These are phyloP conservation scores for Lentinula aciculospora DNA, from an alignment of 768 basidiomycete species.

Conservation along the genomic window DNA sequence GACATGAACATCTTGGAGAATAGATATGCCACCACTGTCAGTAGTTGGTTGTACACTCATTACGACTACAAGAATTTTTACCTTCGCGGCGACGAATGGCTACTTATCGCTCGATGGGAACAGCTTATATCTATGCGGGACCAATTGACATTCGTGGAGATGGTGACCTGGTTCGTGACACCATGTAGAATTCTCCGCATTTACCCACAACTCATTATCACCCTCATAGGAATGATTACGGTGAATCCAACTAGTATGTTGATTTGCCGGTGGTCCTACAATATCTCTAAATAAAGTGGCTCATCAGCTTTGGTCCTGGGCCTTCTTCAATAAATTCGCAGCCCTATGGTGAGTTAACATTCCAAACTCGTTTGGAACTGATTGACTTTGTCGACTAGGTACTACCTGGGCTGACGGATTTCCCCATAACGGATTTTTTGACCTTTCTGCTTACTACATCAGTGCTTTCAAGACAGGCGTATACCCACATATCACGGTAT, in stretches of 20 bases:
- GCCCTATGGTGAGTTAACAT: conserved; percentile 22
- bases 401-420: conserved; percentile 38
- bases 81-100: conserved; percentile 62
- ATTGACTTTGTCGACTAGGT: conserved; percentile 9
- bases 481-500: conserved; percentile 51
- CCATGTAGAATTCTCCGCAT: too few species aligned
- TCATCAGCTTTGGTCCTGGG: conserved; percentile 45
- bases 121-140: conserved; percentile 56
- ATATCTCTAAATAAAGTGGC: conserved; percentile 20
- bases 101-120: conserved; percentile 68
- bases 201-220: too few species aligned
- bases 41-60: conserved; percentile 34
- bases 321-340: conserved; percentile 41
- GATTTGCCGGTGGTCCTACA: conserved; percentile 17
- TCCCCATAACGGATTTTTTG: conserved; percentile 51
- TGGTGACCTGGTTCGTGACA: conserved; percentile 63
- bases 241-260: conserved; percentile 65
- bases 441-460: conserved; percentile 63
- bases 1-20: conserved; percentile 36
- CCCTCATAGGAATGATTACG: conserved; percentile 63
- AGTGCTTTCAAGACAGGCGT: conserved; percentile 61
- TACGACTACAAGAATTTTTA: conserved; percentile 54
- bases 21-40: conserved; percentile 37
- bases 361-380: neutral
- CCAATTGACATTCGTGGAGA: conserved; percentile 51